These are phyloP conservation scores for Hyaloperonospora arabidopsidis DNA, from an alignment of 352 stramenopile species.

Conservation along the genomic window DNA sequence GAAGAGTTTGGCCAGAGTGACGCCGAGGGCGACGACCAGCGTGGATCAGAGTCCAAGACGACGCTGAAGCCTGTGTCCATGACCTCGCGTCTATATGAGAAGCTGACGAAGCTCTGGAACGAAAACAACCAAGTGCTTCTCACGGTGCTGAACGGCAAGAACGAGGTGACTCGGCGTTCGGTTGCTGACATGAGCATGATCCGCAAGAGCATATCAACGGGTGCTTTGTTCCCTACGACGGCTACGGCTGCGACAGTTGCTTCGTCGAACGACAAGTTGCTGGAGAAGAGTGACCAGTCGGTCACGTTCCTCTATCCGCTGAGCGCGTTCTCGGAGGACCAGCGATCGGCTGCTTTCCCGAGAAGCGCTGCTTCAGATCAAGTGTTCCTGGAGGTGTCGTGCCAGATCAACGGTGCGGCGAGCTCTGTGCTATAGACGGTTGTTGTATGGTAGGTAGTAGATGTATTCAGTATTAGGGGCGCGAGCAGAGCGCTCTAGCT, in stretches of 20 bases:
- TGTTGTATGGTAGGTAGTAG: conserved; percentile 22
- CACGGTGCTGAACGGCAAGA: conserved; percentile 62
- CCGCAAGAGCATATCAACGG: conserved; percentile 53
- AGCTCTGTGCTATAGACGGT: conserved; percentile 18
- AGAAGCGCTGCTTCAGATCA: conserved; percentile 29
- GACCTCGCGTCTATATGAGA: conserved; percentile 65
- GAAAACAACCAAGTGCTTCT: conserved; percentile 83
- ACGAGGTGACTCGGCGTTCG: conserved; percentile 59
- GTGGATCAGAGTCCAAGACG: conserved; percentile 20
- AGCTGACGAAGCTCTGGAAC: conserved; percentile 71
- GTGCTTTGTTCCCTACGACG: conserved; percentile 57
- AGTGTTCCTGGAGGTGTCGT: conserved; percentile 78
- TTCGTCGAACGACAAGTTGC: conserved; percentile 25
- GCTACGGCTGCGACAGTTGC: conserved; percentile 22
- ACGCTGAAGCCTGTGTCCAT: conserved; percentile 40
- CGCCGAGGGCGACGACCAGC: conserved; percentile 40
- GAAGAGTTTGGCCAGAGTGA: conserved; percentile 58
- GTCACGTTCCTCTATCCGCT: conserved; percentile 84
- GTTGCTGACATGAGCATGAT: conserved; percentile 81
- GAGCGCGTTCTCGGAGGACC: conserved; percentile 58
- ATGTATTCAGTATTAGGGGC: conserved; percentile 32
- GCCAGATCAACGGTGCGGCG: conserved; percentile 48
- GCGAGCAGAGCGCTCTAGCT: conserved; percentile 26
- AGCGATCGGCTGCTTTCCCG: conserved; percentile 30
- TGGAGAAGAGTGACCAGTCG: conserved; percentile 46